Base-by-base conservation (phyloP, 805 yeast genomes). In the Yamadazyma sp. region DNA sequence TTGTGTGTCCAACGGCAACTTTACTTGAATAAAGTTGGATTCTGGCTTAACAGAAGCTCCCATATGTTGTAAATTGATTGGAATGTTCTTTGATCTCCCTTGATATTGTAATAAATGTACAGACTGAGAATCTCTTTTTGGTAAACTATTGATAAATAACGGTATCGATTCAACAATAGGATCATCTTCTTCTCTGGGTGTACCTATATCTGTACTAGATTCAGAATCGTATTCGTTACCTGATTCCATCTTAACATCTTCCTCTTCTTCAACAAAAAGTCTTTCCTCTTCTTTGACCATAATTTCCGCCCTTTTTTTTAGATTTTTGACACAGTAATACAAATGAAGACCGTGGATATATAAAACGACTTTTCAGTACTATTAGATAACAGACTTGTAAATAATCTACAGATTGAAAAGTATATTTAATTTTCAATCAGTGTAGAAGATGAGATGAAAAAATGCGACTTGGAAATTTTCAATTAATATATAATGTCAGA, bases 1-100 rank as follows among this genome's bases (percentile, higher is more conserved):
- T 5, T 64, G 49, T 0, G 86, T 82, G 35, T 82, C 82, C 33
- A 86, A 60, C 10, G 96, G 95, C 5, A 85, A 64, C 41, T 82
- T 86, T 23, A 89, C 72, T 53, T 86, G 95, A 41, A 93, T 61
- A 9, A 79, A 68, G 2, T 78, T 75, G 1, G 86, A 69, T 18
- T 70, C 62, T 1, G 75, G 75, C 50, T 88, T 91, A 40, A 83
- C 55, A 27, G 82, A 58, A 0, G 80, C 65, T 15, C 40, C 33
- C 26, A 41, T 17, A 20, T 34, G 45, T 12, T 60, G 59, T 40
- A 70, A 53, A 23, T 51, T 54, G 1, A 50, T 50, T 3, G 55
- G 58, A 2, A 55, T 48, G 5, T 47, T 51, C 29, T 61, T 60
- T 7, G 78, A 67, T 30, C 82, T 62, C 4, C 82, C 81, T 3